Base-by-base conservation (phyloP, 495 filamentous ascomycete species). In the Penicillium flavigenum region DNA sequence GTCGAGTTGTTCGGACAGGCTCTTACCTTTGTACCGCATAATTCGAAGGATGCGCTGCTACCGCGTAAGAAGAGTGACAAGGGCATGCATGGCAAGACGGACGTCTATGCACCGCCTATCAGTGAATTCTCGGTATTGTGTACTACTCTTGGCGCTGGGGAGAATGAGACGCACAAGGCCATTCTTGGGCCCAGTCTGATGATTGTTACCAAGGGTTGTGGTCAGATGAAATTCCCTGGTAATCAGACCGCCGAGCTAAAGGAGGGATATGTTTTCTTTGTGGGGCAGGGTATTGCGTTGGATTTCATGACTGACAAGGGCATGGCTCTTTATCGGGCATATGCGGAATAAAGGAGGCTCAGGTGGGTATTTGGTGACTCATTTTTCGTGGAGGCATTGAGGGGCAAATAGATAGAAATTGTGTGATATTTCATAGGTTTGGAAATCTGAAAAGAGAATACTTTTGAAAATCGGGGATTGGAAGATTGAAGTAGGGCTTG, bases 111-210 rank as follows among this genome's bases (percentile, higher is more conserved):
- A 56, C 87, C 89, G 9, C 87, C 88, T 0, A 82, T 90, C 67
- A 81, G 80, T 52, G 88, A 93, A 68, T 91, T 92, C 63, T 81
- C 86, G 53, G 79, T 91, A 62, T 67, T 91, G 39, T 80, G 78
- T 38, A 85, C 81, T 10, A 78, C 77, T 42, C 71, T 92, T 16
- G 73, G 72, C 3, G 73, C 59, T 0, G 81, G 80, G 0, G 84
- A 88, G 63, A 79, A 63, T 29, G 88, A 91, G 61, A 74, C 70
- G 39, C 76, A 90, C 29, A 70, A 67, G 54, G 70, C 71, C 22
- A 71, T 87, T 47, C 73, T 77, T 0, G 89, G 89, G 0, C 88
- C 87, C 0, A 84, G 82, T 56, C 77, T 91, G 26, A 57, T 88
- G 67, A 79, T 90, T 47, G 81, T 86, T 5, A 87, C 83, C 1